Conservation (phyloP, 129 eudicot genomes). For the carrot (Daucus carota) region DH1_v3.0 NC_030383.2:48082501-48083000, state of each 20-base stretch:
- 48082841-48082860: conserved; percentile 13
- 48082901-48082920: conserved; percentile 86
- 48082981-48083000: conserved; percentile 88
- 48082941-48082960: conserved; percentile 90
- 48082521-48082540: not conserved
- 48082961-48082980: conserved; percentile 97
- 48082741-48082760: conserved; percentile 88
- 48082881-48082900: conserved; percentile 20
- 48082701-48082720: conserved; percentile 84
- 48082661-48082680: conserved; percentile 79
- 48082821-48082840: conserved; percentile 25
- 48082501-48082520: not conserved
- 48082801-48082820: conserved; percentile 91
- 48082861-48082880: not conserved
- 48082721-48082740: conserved; percentile 73
- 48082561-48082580: conserved; percentile 1
- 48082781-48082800: conserved; percentile 72
- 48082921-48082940: conserved; percentile 84
- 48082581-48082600: conserved; percentile 1
- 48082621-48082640: conserved; percentile 84
- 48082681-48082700: conserved; percentile 68
- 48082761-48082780: conserved; percentile 68
- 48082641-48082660: conserved; percentile 83
- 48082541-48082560: not conserved
- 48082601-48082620: conserved; percentile 45